Conservation (phyloP, 805 yeast species). For the Yarrowia sp. region DNA sequence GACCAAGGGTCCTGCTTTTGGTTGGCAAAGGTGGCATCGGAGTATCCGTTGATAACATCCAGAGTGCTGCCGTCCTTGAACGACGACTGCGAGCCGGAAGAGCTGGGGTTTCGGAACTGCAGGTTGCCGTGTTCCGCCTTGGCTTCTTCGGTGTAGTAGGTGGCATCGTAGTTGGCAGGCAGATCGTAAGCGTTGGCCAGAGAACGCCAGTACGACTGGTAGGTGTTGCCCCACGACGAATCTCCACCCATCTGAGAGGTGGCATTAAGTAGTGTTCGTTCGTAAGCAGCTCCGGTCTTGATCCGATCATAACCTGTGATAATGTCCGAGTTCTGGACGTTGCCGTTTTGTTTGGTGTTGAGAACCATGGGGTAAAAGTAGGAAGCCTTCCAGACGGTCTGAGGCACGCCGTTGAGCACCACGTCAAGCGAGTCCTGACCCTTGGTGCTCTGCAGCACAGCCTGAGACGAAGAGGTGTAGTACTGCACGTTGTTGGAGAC, state of each 20-base stretch:
- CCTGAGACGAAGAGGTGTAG: constrained; percentile 3
- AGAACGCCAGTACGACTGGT: constrained; percentile 11
- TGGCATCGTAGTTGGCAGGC: neutral
- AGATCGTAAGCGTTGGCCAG: neutral
- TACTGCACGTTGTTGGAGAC: constrained; percentile 9
- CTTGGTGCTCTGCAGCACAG: constrained; percentile 10
- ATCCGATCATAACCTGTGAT: constrained; percentile 11
- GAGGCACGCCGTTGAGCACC: neutral
- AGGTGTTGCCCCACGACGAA: neutral
- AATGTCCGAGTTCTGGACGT: neutral
- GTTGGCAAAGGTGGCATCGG: neutral
- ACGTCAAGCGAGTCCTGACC: neutral
- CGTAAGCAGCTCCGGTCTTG: neutral
- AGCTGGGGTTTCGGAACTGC: neutral
- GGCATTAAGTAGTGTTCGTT: neutral
- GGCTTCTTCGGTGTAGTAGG: constrained; percentile 14
- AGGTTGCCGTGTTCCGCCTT: neutral
- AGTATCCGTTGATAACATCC: neutral
- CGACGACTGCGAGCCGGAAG: neutral
- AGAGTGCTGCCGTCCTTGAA: neutral
- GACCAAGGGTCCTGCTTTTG: constrained; percentile 1
- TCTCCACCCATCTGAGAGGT: neutral
- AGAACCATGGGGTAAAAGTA: constrained; percentile 17
- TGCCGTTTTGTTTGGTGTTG: neutral
- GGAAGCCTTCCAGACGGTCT: constrained; percentile 3